Percentiles rank a stretch among this genome's conserved stretches.
These are phyloP conservation scores for Xeromyces bisporus DNA, from an alignment of 495 filamentous ascomycete species.

Conservation along the genomic window DNA sequence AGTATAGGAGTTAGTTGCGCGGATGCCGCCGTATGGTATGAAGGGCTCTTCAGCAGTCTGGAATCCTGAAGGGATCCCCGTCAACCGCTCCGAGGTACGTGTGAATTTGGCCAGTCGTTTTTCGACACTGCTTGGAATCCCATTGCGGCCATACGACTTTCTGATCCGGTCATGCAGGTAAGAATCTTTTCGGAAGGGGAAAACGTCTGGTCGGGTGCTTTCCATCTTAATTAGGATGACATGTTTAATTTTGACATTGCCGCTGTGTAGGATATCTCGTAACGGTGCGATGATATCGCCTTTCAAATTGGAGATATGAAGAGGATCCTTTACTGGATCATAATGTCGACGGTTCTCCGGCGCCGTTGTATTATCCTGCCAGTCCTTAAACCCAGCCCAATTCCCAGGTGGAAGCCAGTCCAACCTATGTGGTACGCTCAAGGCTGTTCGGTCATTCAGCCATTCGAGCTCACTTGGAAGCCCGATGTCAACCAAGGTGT, in stretches of 20 bases:
- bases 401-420: constrained; percentile 12
- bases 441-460: constrained; percentile 8
- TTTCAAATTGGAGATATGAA: constrained; percentile 24
- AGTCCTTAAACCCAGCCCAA: constrained; percentile 14
- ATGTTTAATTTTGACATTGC: constrained; percentile 23
- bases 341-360: constrained; percentile 11
- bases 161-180: constrained; percentile 17
- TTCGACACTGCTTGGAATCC: constrained; percentile 13
- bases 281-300: constrained; percentile 14
- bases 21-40: constrained; percentile 19
- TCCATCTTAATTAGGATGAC: constrained; percentile 25
- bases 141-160: constrained; percentile 11
- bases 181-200: constrained; percentile 20
- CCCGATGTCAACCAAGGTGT: neutral
- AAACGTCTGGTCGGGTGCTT: constrained; percentile 27
- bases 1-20: constrained; percentile 18
- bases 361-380: constrained; percentile 3
- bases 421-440: constrained; percentile 6
- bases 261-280: constrained; percentile 8
- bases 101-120: constrained; percentile 17
- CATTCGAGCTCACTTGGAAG: constrained; percentile 3
- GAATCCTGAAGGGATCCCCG: constrained; percentile 12
- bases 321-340: constrained; percentile 20
- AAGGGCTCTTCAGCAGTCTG: constrained; percentile 2
- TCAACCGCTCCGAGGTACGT: constrained; percentile 17